Base-by-base conservation (phyloP, 148 eudicot species). In the Dianthus caryophyllus region DNA sequence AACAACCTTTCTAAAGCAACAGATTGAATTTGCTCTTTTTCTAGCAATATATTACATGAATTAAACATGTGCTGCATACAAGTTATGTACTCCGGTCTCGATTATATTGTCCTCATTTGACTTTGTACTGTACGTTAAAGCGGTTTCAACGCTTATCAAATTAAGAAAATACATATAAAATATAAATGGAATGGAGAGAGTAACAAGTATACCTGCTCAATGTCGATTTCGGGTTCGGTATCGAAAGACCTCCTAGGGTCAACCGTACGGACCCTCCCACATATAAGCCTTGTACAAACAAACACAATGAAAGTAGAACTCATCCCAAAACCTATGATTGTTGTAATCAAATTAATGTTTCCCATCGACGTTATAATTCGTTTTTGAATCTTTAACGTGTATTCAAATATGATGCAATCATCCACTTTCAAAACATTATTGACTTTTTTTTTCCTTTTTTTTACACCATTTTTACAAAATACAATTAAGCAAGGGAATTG, bases 301-400 rank as follows among this genome's bases (percentile, higher is more conserved):
- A 88, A 88, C 64, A 83, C 88, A 68, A 88, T 85, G 49, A 88
- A 88, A 72, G 87, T 69, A 12, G 87, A 88, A 65, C 94, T 83
- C 86, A 88, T 83, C 38, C 87, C 94, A 82, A 85, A 88, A 24
- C 89, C 89, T 46, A 88, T 80, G 5, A 85, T 69, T 55, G 94
- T 88, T 22, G 94, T 85, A 7, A 83, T 78, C 65, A 85, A 80
- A 79, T 88, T 88, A 72, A 85, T 75, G 26, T 82, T 77, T 26
- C 80, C 83, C 51, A 83, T 66, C 84, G 81, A 85, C 51, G 7
- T 55, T 26, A 0, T 5, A 53, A 33, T 7, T 33, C 17, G 20
- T 14, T 21, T 48, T 2, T 2, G 30, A 33, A 33, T 2, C 39
- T 33, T 33, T 33, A 73, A 18, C 2, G 24, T 49, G 63, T 25